Percentiles rank a stretch among this genome's conserved stretches.
Evolutionary conservation across 352 stramenopile genomes (phyloP).

Genomic region (Globisporangium emineosum): DNA sequence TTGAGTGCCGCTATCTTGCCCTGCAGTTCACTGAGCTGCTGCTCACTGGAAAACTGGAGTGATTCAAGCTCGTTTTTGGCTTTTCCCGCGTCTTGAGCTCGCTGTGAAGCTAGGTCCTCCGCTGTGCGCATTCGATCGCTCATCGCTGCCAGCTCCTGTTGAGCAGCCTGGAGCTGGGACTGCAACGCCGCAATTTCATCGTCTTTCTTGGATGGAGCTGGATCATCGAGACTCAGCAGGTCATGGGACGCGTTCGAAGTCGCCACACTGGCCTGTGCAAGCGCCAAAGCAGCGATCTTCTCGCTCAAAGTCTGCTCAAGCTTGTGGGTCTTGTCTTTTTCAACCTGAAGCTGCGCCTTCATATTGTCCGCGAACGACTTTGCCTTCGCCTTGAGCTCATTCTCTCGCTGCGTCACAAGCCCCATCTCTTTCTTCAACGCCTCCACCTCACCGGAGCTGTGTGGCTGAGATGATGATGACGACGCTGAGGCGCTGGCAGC

Average conservation of each 20-base stretch:
- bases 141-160: conserved; percentile 31
- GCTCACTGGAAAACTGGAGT: conserved; percentile 31
- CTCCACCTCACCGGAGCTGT: conserved; percentile 26
- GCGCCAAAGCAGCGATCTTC: conserved; percentile 31
- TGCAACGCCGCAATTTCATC: conserved; percentile 40
- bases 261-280: conserved; percentile 20
- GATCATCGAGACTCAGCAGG: conserved; percentile 15
- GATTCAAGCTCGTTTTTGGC: conserved; percentile 31
- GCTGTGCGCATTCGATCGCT: conserved; percentile 31
- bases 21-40: conserved; percentile 39
- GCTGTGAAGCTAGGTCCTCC: conserved; percentile 30
- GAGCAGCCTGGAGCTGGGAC: conserved; percentile 27
- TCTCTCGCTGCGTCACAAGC: conserved; percentile 40
- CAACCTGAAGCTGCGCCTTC: conserved; percentile 54
- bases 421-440: conserved; percentile 45
- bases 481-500: not conserved
- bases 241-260: conserved; percentile 14
- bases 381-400: conserved; percentile 62
- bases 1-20: conserved; percentile 35
- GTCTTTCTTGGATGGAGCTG: conserved; percentile 20
- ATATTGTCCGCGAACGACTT: conserved; percentile 71
- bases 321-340: conserved; percentile 50
- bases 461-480: not conserved
- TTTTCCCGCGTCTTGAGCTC: conserved; percentile 22
- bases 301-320: conserved; percentile 56